Conservation (phyloP, 805 yeast species). For the Pichia eremophila region DNA sequence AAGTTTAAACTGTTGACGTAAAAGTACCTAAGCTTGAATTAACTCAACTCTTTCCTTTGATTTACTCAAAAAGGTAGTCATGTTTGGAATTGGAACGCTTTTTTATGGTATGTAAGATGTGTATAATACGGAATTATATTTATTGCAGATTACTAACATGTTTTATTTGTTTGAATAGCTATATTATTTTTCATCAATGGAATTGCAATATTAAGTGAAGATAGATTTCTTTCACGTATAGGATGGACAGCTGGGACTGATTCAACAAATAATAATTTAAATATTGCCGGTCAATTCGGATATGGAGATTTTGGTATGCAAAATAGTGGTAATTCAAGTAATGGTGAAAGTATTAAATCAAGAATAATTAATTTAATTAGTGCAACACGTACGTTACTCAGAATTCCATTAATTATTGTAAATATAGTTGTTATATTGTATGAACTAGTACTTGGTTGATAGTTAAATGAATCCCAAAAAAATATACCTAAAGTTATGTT, state of each 20-base stretch:
- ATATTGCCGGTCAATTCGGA: slow-evolving; percentile 1
- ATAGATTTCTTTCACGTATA: slow-evolving; percentile 41
- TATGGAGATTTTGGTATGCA: slow-evolving; percentile 4
- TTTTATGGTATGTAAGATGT: slow-evolving; percentile 31
- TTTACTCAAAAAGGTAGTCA: neutral
- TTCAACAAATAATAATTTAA: slow-evolving; percentile 12
- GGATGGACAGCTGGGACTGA: slow-evolving; percentile 35
- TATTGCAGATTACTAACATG: neutral
- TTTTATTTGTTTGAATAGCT: slow-evolving; percentile 18
- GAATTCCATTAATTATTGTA: slow-evolving; percentile 46
- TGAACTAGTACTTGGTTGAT: slow-evolving; percentile 41
- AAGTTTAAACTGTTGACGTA: too few relatives aligned
- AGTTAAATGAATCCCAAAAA: neutral
- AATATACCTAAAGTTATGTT: neutral
- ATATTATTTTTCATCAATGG: slow-evolving; percentile 45
- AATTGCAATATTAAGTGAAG: slow-evolving; percentile 51
- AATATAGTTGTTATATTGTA: slow-evolving; percentile 43
- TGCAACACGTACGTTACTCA: slow-evolving; percentile 49
- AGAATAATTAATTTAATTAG: slow-evolving; percentile 44
- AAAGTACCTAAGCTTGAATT: too few relatives aligned
- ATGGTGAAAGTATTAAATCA: slow-evolving; percentile 28
- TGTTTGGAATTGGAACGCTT: slow-evolving; percentile 51
- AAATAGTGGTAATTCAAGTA: slow-evolving; percentile 14
- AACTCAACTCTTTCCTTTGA: too few relatives aligned
- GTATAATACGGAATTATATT: too few relatives aligned